A percentile compares a stretch with the other conserved stretches of the same genome.
Evolutionary conservation across 306 rosid species (phyloP).

Genomic region (Vigna mungo): DNA sequence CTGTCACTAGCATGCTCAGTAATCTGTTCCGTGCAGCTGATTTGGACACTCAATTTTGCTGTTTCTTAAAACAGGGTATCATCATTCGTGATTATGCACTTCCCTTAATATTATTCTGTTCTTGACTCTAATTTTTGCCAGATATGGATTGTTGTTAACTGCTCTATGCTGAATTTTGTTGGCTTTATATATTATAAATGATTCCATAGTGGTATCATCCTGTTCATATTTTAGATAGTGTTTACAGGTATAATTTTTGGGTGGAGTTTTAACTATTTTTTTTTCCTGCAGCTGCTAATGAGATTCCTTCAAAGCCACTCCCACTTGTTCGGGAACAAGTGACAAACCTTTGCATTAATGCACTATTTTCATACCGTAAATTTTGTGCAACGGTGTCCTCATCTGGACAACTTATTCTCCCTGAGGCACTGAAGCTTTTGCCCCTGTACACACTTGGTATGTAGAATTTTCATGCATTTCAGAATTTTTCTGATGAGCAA

Average conservation of each 20-base stretch:
- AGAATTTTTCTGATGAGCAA: constrained; percentile 26
- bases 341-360: constrained; percentile 84
- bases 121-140: constrained; percentile 4
- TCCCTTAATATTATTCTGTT: constrained; percentile 1
- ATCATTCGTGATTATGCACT: constrained; percentile 26
- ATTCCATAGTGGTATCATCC: constrained; percentile 35
- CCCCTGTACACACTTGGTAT: constrained; percentile 94
- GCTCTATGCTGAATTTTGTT: constrained; percentile 29
- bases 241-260: constrained; percentile 15
- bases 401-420: constrained; percentile 98
- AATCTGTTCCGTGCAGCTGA: constrained; percentile 98
- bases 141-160: constrained; percentile 23
- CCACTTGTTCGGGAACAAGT: constrained; percentile 85
- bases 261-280: constrained; percentile 41
- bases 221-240: constrained; percentile 23
- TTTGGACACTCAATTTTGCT: constrained; percentile 92
- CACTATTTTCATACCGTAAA: constrained; percentile 89
- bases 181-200: neutral
- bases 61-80: constrained; percentile 97
- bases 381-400: constrained; percentile 96
- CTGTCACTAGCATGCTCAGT: constrained; percentile 95
- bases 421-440: constrained; percentile 98
- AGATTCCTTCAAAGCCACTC: constrained; percentile 81
- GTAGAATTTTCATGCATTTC: constrained; percentile 38
- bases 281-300: constrained; percentile 74